These are phyloP conservation scores for Aureobasidium sp. DNA, from an alignment of 2,329 filamentous ascomycete genomes.

Conservation along the genomic window DNA sequence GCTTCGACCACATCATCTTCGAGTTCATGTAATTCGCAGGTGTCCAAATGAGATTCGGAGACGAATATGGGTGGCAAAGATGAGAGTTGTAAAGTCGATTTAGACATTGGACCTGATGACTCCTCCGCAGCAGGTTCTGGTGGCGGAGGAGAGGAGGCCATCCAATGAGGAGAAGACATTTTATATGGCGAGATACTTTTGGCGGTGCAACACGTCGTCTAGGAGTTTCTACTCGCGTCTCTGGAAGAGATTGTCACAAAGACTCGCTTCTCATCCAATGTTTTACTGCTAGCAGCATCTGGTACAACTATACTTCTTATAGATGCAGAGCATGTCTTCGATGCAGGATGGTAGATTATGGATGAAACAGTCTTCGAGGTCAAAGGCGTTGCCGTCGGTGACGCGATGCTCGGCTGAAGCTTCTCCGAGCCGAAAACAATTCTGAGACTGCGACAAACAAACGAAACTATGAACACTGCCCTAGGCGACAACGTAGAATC, in stretches of 20 bases:
- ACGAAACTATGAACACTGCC: background rate
- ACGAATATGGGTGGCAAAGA: slow-evolving; percentile 62
- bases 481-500: background rate
- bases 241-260: background rate
- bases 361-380: background rate
- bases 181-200: background rate
- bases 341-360: background rate
- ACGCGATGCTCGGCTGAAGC: slow-evolving; percentile 3
- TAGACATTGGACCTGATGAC: background rate
- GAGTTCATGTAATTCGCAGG: slow-evolving; percentile 55
- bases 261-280: background rate
- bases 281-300: background rate
- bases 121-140: background rate
- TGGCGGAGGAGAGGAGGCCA: slow-evolving; percentile 5
- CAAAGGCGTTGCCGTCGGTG: background rate
- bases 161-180: slow-evolving; percentile 6
- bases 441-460: background rate
- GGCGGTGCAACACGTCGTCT: background rate
- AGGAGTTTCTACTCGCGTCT: background rate
- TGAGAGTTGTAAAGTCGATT: slow-evolving; percentile 33
- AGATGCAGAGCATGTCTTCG: background rate
- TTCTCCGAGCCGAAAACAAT: background rate
- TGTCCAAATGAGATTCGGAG: slow-evolving; percentile 60
- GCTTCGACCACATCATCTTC: slow-evolving; percentile 54
- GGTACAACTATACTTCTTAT: background rate